Percentiles rank a stretch among this genome's conserved stretches.
Evolutionary conservation across 2,329 filamentous ascomycete genomes (phyloP).

Genomic region (Cephalotrichum gorgonifer): DNA sequence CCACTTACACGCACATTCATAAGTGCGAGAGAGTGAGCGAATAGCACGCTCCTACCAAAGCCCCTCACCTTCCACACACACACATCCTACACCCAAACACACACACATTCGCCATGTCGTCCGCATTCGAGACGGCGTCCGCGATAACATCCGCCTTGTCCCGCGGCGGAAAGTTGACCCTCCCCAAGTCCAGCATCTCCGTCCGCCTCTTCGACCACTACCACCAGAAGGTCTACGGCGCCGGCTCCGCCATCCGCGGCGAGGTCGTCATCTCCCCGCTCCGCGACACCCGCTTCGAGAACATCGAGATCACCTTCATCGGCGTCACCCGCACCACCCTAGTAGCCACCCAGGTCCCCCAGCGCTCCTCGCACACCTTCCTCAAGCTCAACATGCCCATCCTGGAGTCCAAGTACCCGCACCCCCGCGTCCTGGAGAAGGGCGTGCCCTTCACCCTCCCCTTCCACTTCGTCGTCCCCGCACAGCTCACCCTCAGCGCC

Average conservation of each 20-base stretch:
- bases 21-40: too few relatives aligned
- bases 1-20: too few relatives aligned
- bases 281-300: conserved; percentile 37
- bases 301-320: conserved; percentile 41
- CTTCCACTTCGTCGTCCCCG: conserved; percentile 51
- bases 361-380: conserved; percentile 39
- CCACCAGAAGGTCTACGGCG: conserved; percentile 44
- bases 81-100: too few relatives aligned
- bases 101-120: too few relatives aligned
- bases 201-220: conserved; percentile 44
- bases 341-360: conserved; percentile 38
- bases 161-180: background rate
- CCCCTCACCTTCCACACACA: too few relatives aligned
- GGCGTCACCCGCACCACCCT: conserved; percentile 39
- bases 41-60: too few relatives aligned
- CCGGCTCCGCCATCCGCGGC: conserved; percentile 39
- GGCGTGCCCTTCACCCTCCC: conserved; percentile 38
- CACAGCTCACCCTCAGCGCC: conserved; percentile 44
- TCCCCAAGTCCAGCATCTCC: conserved; percentile 27
- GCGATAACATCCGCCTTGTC: background rate
- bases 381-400: conserved; percentile 47
- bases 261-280: conserved; percentile 33
- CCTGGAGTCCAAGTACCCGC: conserved; percentile 33
- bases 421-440: conserved; percentile 34
- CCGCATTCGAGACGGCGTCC: background rate